A percentile compares a stretch with the other conserved stretches of the same genome.
Evolutionary conservation across 2,329 filamentous ascomycete genomes (phyloP).

Genomic region (Fusarium sacchari): DNA sequence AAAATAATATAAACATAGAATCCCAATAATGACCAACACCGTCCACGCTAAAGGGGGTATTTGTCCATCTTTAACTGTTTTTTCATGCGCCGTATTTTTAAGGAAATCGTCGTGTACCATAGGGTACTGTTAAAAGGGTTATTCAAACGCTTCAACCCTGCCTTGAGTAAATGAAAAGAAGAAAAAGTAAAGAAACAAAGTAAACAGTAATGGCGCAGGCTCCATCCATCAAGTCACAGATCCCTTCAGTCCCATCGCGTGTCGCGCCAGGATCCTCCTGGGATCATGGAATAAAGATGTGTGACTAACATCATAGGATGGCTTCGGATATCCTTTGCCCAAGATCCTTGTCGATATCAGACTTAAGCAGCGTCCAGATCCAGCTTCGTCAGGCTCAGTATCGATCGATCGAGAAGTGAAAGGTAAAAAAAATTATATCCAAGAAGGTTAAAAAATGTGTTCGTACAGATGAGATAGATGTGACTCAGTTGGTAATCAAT

Average conservation of each 20-base stretch:
- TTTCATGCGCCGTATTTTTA: constrained; percentile 45
- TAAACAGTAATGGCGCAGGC: constrained; percentile 13
- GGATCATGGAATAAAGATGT: constrained; percentile 29
- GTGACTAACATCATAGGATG: constrained; percentile 14
- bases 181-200: constrained; percentile 1
- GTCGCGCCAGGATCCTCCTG: constrained; percentile 34
- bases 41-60: constrained; percentile 46
- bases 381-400: constrained; percentile 23
- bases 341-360: constrained; percentile 27
- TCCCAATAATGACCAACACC: constrained; percentile 42
- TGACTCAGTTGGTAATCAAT: constrained; percentile 35
- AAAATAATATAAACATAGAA: constrained; percentile 31
- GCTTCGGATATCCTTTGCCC: constrained; percentile 6
- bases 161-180: constrained; percentile 9
- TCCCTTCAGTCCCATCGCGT: constrained; percentile 30
- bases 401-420: constrained; percentile 35
- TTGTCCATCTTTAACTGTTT: constrained; percentile 46
- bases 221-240: constrained; percentile 33
- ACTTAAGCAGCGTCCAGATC: constrained; percentile 7
- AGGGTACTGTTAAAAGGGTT: constrained; percentile 33
- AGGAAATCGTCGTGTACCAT: constrained; percentile 37
- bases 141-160: constrained; percentile 37
- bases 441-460: constrained; percentile 35
- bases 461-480: constrained; percentile 32
- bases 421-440: constrained; percentile 39